These are phyloP conservation scores for Boletus rubroflammeus DNA, from an alignment of 768 basidiomycete species.

Conservation along the genomic window DNA sequence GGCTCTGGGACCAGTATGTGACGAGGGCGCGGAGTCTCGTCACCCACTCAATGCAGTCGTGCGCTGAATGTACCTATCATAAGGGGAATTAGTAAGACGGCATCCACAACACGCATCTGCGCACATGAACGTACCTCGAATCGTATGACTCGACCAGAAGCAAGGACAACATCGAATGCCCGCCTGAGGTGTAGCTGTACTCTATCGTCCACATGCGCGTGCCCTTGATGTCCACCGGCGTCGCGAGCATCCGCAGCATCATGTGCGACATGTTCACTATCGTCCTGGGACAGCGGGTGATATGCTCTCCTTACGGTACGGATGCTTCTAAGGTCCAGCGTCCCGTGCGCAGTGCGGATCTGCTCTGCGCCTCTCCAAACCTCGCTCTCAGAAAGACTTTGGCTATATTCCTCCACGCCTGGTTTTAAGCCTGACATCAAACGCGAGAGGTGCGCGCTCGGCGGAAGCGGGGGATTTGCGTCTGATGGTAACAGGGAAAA, in stretches of 20 bases:
- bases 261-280: constrained; percentile 24
- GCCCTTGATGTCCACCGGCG: constrained; percentile 57
- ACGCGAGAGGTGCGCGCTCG: constrained; percentile 43
- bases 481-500: constrained; percentile 52
- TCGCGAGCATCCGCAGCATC: constrained; percentile 54
- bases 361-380: constrained; percentile 60
- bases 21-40: constrained; percentile 65
- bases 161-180: constrained; percentile 74
- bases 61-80: constrained; percentile 58
- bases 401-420: constrained; percentile 27
- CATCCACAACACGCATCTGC: not conserved
- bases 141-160: constrained; percentile 61
- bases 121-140: constrained; percentile 66
- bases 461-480: constrained; percentile 69
- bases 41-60: constrained; percentile 82
- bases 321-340: constrained; percentile 71
- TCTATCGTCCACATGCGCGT: constrained; percentile 43
- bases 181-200: constrained; percentile 51
- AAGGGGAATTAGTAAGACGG: not conserved
- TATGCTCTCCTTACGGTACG: constrained; percentile 57
- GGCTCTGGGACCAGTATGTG: constrained; percentile 76
- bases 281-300: constrained; percentile 25
- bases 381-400: constrained; percentile 47
- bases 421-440: constrained; percentile 29
- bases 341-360: constrained; percentile 60